Percentiles rank a stretch among this genome's conserved stretches.
These are phyloP conservation scores for Aspergillus clavatus DNA, from an alignment of 2,329 filamentous ascomycete species.

Conservation along the genomic window DNA sequence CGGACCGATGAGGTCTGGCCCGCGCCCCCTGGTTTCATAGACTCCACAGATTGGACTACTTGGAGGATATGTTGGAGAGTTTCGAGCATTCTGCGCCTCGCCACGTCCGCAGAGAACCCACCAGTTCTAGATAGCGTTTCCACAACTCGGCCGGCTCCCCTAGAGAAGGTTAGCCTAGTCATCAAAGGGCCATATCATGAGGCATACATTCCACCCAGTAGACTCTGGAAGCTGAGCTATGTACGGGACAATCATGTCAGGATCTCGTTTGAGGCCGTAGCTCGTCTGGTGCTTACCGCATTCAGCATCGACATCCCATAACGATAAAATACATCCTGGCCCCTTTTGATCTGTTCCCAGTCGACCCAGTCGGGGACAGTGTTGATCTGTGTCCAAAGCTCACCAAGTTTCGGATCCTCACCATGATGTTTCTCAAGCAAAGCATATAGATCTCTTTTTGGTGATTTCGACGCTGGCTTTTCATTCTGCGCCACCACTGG, in stretches of 20 bases:
- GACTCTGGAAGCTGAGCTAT: slow-evolving; percentile 30
- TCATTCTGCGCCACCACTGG: not conserved
- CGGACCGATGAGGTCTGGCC: slow-evolving; percentile 62
- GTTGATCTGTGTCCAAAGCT: slow-evolving; percentile 64
- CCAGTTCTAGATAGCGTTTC: slow-evolving; percentile 70
- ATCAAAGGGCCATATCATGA: not conserved
- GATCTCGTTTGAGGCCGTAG: not conserved
- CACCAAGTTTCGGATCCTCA: slow-evolving; percentile 51
- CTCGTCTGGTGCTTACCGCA: slow-evolving; percentile 27
- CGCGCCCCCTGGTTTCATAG: slow-evolving; percentile 63
- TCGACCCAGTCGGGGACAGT: slow-evolving; percentile 70
- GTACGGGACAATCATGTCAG: slow-evolving; percentile 1
- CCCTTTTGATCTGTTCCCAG: slow-evolving; percentile 68
- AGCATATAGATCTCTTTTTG: slow-evolving; percentile 57
- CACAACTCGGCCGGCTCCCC: slow-evolving; percentile 65
- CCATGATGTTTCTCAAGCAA: slow-evolving; percentile 56
- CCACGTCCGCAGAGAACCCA: slow-evolving; percentile 65
- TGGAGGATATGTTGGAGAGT: slow-evolving; percentile 73
- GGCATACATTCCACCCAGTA: slow-evolving; percentile 26
- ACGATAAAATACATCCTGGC: slow-evolving; percentile 72
- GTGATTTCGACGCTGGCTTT: slow-evolving; percentile 18
- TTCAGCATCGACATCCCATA: slow-evolving; percentile 66
- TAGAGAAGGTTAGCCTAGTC: slow-evolving; percentile 12
- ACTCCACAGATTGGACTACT: slow-evolving; percentile 60
- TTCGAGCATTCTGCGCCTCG: slow-evolving; percentile 62